These are phyloP conservation scores for Trichophyton simii DNA, from an alignment of 2,329 filamentous ascomycete species.

Conservation along the genomic window DNA sequence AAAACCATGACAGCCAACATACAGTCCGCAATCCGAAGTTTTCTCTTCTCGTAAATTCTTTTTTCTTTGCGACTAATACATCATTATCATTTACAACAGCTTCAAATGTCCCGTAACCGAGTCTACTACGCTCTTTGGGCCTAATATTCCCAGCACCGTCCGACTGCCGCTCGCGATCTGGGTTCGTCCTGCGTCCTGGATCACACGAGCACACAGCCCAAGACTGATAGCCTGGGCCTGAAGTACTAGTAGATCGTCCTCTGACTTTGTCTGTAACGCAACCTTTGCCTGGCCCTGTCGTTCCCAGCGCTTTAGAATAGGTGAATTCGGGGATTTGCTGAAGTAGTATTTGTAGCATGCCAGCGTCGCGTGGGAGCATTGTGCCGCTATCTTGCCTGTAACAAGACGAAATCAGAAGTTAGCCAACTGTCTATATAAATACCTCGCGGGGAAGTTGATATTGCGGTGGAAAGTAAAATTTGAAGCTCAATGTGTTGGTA, in stretches of 20 bases:
- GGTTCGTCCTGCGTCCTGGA: slow-evolving; percentile 89
- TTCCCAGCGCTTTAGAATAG: slow-evolving; percentile 75
- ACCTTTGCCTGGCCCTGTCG: slow-evolving; percentile 79
- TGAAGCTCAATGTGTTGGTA: not conserved
- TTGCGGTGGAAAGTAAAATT: not conserved
- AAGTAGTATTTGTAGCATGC: slow-evolving; percentile 86
- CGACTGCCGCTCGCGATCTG: slow-evolving; percentile 90
- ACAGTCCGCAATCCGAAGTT: slow-evolving; percentile 1
- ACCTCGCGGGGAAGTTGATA: not conserved
- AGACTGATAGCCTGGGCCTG: slow-evolving; percentile 70
- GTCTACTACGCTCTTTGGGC: slow-evolving; percentile 73
- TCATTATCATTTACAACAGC: slow-evolving; percentile 48
- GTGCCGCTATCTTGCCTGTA: slow-evolving; percentile 88
- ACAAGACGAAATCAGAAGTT: not conserved
- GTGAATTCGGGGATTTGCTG: slow-evolving; percentile 39
- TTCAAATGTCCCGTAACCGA: slow-evolving; percentile 74
- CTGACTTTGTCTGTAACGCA: slow-evolving; percentile 73
- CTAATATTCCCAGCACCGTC: slow-evolving; percentile 76
- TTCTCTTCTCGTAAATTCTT: too few species aligned
- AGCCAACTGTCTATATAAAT: not conserved
- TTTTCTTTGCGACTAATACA: not conserved
- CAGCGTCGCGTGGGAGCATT: slow-evolving; percentile 89
- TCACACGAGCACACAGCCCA: slow-evolving; percentile 76
- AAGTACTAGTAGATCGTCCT: slow-evolving; percentile 64
- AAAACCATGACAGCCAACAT: slow-evolving; percentile 77